Base-by-base conservation (phyloP, 2,329 filamentous ascomycete genomes). In the Remersonia thermophila region DNA sequence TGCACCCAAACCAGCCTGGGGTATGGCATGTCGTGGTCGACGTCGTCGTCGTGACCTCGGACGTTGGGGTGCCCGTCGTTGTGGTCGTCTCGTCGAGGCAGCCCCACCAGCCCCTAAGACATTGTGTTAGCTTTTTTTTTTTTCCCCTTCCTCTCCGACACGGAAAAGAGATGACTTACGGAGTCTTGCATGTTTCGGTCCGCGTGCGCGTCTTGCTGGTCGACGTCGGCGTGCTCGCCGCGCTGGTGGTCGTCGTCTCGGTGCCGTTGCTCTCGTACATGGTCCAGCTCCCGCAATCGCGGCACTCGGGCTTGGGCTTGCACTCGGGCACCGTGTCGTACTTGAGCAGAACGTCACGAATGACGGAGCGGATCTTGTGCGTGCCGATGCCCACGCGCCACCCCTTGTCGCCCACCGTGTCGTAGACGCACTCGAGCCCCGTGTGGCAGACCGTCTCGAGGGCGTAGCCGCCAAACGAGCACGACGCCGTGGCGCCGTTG, bases 401-500 rank as follows among this genome's bases (percentile, higher is more conserved):
- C 8, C 86, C 86, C 52, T 89, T 80, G 55, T 95, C 86, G 25
- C 71, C 77, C 18, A 96, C 89, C 0, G 91, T 91, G 51, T 98
- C 89, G 54, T 94, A 98, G 1, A 82, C 74, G 51, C 91, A 96
- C 55, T 91, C 80, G 36, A 73, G 71, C 7, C 91, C 91, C 0
- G 84, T 82, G 51, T 96, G 91, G 49, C 91, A 98, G n/a, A 79
- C 70, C 10, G 85, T 82, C 58, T 98, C 86, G 67, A 98, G 72
- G 1, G 91, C 87, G 55, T 96, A 98, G 0, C 91, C 91, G 2
- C 78, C 89, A 51, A 93, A 77, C 0, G 87, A 91, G 57, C 91
- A 96, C 9, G 80, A 77, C 3, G 89, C 87, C 2, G 83, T 86
- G 3, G 83, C 84, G 23, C 83, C 83, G 51, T 94, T 95, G 60